A percentile compares a stretch with the other conserved stretches of the same genome.
Conservation (phyloP, 176 grass and related monocot species). For the Eremochloa ophiuroides region DNA sequence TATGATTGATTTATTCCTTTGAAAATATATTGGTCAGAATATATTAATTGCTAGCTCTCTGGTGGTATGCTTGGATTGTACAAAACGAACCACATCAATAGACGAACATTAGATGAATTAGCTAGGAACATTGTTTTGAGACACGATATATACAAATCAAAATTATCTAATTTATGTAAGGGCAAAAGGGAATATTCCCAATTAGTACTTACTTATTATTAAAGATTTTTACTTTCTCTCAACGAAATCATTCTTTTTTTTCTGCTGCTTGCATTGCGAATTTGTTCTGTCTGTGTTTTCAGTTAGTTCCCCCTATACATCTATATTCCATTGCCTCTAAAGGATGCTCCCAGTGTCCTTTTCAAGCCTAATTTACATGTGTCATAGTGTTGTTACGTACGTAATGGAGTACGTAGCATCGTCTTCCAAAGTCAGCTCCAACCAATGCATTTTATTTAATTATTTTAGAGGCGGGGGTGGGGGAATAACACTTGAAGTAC, state of each 20-base stretch:
- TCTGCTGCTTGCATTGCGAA: slow-evolving; percentile 34
- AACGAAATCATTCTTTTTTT: background rate
- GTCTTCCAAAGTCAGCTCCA: slow-evolving; percentile 36
- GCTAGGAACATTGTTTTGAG: background rate
- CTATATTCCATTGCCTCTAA: background rate
- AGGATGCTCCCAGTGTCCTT: slow-evolving; percentile 9
- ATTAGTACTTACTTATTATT: slow-evolving; percentile 5
- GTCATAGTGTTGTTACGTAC: background rate
- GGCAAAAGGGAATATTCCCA: slow-evolving; percentile 5
- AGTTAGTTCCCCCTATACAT: background rate
- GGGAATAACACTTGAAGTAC: slow-evolving; percentile 8
- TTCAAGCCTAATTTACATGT: slow-evolving; percentile 12
- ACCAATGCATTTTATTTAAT: background rate
- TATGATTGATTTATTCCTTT: slow-evolving; percentile 18
- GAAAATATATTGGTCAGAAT: background rate
- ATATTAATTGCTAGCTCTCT: background rate
- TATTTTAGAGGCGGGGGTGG: background rate
- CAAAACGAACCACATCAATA: background rate
- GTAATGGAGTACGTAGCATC: slow-evolving; percentile 30
- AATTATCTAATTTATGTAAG: background rate
- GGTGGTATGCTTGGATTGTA: background rate
- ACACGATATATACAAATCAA: slow-evolving; percentile 17
- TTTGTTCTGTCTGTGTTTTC: slow-evolving; percentile 26
- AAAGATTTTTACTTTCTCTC: slow-evolving; percentile 23
- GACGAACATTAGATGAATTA: background rate